Evolutionary conservation across 2,329 filamentous ascomycete genomes (phyloP).

Genomic region (Aspergillus flavus): DNA sequence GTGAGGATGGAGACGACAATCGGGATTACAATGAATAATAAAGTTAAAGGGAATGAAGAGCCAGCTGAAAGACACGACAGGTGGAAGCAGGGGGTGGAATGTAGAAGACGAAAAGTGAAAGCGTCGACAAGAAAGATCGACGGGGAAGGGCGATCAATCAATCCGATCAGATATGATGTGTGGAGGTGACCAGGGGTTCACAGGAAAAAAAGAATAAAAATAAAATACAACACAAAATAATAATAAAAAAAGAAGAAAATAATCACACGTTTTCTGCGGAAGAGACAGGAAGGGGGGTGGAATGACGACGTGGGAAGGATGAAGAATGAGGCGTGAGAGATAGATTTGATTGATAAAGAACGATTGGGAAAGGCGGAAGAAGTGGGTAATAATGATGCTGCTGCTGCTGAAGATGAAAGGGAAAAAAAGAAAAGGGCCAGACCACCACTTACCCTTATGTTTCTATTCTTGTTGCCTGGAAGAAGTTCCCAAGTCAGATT

Average conservation of each 20-base stretch:
- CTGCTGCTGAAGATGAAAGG: conserved; percentile 12
- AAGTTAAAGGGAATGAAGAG: neutral
- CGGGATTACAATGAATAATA: neutral
- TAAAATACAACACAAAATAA: neutral
- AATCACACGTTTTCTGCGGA: neutral
- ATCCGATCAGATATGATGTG: conserved; percentile 28
- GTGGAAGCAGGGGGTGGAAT: neutral
- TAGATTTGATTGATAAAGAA: conserved; percentile 13
- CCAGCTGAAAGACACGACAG: neutral
- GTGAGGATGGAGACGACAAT: conserved; percentile 5
- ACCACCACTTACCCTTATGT: neutral
- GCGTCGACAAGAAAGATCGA: conserved; percentile 18
- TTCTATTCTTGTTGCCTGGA: conserved; percentile 2
- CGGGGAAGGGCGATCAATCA: conserved; percentile 19
- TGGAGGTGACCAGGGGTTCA: conserved; percentile 5
- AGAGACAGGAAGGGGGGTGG: neutral
- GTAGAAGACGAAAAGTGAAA: conserved; percentile 1
- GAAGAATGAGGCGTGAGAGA: conserved; percentile 3
- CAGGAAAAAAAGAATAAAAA: neutral
- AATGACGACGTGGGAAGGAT: neutral
- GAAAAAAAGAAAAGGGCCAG: neutral
- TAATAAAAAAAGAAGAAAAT: neutral
- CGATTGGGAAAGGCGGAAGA: conserved; percentile 7
- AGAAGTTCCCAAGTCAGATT: neutral
- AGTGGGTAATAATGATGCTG: conserved; percentile 13